A percentile compares a stretch with the other conserved stretches of the same genome.
Conservation (phyloP, 768 basidiomycete genomes). For the Collybia sordida region DNA sequence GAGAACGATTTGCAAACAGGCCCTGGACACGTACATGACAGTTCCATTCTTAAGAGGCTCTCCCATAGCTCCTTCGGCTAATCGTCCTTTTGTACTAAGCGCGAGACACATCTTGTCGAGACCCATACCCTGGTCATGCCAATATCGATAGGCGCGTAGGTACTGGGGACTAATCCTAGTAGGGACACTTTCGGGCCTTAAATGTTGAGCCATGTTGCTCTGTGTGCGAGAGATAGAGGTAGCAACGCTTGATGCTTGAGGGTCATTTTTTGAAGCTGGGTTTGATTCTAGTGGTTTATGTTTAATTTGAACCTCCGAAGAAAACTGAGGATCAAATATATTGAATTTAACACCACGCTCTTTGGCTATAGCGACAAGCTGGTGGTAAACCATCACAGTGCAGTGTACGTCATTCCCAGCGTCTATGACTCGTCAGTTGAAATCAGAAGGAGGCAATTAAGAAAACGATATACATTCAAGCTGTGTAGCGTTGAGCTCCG, state of each 20-base stretch:
- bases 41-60: slow-evolving; percentile 24
- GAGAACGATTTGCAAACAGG: background rate
- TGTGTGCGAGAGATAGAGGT: too few relatives aligned
- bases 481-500: slow-evolving; percentile 17
- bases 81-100: slow-evolving; percentile 18
- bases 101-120: slow-evolving; percentile 29
- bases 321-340: slow-evolving; percentile 1
- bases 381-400: slow-evolving; percentile 26
- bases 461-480: slow-evolving; percentile 24
- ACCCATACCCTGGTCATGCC: slow-evolving; percentile 24
- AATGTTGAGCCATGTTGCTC: background rate
- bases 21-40: slow-evolving; percentile 27
- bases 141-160: slow-evolving; percentile 32
- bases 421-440: slow-evolving; percentile 19
- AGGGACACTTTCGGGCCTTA: background rate
- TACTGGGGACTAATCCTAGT: slow-evolving; percentile 21
- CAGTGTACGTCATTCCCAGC: slow-evolving; percentile 39
- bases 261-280: too few relatives aligned
- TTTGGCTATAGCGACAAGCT: slow-evolving; percentile 24
- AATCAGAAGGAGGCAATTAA: background rate
- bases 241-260: too few relatives aligned
- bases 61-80: slow-evolving; percentile 11
- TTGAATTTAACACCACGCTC: slow-evolving; percentile 15
- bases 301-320: slow-evolving; percentile 4
- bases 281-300: background rate